A percentile compares a stretch with the other conserved stretches of the same genome.
Conservation (phyloP, 148 eudicot species). For the Fagopyrum tataricum region DNA sequence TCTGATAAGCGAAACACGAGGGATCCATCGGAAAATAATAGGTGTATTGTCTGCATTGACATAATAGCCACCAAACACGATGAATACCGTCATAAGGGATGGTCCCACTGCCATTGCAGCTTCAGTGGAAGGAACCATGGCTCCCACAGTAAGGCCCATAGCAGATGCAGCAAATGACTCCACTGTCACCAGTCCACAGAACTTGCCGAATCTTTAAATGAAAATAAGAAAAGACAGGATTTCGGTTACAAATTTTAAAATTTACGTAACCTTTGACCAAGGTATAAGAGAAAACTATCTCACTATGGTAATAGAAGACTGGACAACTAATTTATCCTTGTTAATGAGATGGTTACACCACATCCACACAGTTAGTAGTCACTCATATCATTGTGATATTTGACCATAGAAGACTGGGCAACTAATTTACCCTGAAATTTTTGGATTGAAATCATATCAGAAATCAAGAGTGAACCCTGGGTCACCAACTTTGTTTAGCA, state of each 20-base stretch:
- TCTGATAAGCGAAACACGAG: constrained; percentile 88
- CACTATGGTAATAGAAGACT: background rate
- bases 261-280: background rate
- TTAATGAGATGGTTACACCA: background rate
- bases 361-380: background rate
- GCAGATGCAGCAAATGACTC: constrained; percentile 98
- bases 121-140: constrained; percentile 93
- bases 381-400: background rate
- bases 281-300: background rate
- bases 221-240: constrained; percentile 5
- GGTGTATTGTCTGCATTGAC: constrained; percentile 98
- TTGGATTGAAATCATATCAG: background rate
- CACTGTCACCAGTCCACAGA: constrained; percentile 76
- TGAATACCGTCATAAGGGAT: constrained; percentile 94
- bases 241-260: background rate
- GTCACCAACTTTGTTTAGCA: too few species aligned
- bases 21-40: constrained; percentile 88
- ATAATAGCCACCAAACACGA: constrained; percentile 97
- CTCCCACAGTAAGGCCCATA: constrained; percentile 98
- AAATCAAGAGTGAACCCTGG: too few species aligned
- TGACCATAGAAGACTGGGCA: background rate
- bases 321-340: too few species aligned
- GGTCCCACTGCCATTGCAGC: constrained; percentile 99
- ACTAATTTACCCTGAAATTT: background rate
- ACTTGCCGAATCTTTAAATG: constrained; percentile 70